Conservation (phyloP, 2,329 filamentous ascomycete genomes). For the Talaromyces atroroseus region DNA sequence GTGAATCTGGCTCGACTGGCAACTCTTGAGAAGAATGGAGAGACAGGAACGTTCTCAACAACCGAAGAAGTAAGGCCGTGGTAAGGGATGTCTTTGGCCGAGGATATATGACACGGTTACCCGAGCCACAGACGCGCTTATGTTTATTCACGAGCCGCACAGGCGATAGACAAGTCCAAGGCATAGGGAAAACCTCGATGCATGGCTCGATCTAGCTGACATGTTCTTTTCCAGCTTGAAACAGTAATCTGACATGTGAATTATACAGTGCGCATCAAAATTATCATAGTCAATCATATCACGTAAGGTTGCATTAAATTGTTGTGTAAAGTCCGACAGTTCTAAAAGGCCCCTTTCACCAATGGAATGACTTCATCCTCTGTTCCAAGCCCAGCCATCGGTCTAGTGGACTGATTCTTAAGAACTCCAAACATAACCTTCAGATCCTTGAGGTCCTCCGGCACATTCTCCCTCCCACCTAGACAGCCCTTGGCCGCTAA, state of each 20-base stretch:
- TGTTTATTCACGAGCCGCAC: too few species aligned
- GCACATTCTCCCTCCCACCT: constrained; percentile 16
- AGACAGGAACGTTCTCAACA: constrained; percentile 18
- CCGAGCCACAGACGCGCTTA: too few species aligned
- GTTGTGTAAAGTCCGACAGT: background rate
- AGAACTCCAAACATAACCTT: constrained; percentile 16
- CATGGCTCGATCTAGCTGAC: too few species aligned
- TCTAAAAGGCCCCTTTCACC: constrained; percentile 5
- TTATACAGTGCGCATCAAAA: too few species aligned
- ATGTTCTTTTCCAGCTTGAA: too few species aligned
- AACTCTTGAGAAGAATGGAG: constrained; percentile 16
- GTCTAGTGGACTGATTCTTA: background rate
- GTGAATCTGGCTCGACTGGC: constrained; percentile 19
- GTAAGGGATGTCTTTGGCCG: background rate
- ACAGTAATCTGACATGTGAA: too few species aligned
- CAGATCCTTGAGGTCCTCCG: constrained; percentile 14
- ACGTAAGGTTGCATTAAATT: background rate
- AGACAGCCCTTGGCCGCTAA: constrained; percentile 14
- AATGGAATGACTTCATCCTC: constrained; percentile 9
- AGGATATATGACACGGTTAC: too few species aligned
- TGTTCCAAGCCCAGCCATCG: constrained; percentile 8
- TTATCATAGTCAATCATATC: background rate
- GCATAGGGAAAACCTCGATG: too few species aligned
- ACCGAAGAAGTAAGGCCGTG: constrained; percentile 18
- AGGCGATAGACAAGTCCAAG: too few species aligned